phyloP scores from a whole-genome alignment of 2,329 filamentous ascomycete species.

The Calonectria multiphialidica region DNA sequence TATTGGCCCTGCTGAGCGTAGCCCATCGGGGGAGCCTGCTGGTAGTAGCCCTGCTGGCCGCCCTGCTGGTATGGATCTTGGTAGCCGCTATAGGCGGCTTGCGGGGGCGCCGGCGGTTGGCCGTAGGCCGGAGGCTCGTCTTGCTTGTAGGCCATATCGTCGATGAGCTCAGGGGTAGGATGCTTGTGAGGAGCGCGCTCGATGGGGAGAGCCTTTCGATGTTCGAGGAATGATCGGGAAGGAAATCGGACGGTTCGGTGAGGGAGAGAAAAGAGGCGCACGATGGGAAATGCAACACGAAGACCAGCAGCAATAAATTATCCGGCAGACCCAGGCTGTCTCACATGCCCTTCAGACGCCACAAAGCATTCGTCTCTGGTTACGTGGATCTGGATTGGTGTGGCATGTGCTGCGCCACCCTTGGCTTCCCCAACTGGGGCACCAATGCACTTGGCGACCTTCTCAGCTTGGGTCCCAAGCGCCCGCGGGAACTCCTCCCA shows the following conservation, averaged over 20 bases:
- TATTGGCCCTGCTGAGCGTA: slow-evolving; percentile 52
- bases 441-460: slow-evolving; percentile 29
- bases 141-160: slow-evolving; percentile 52
- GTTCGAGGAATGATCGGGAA: background rate
- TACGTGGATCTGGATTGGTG: slow-evolving; percentile 42
- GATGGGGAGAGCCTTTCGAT: slow-evolving; percentile 1
- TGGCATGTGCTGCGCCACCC: slow-evolving; percentile 48
- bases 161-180: slow-evolving; percentile 11
- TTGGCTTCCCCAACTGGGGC: slow-evolving; percentile 38
- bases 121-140: slow-evolving; percentile 65
- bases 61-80: slow-evolving; percentile 47
- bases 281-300: slow-evolving; percentile 5
- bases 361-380: slow-evolving; percentile 39
- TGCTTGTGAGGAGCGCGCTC: slow-evolving; percentile 4
- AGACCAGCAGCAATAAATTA: slow-evolving; percentile 25
- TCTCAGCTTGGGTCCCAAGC: background rate
- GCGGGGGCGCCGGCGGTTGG: slow-evolving; percentile 52
- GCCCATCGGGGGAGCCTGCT: slow-evolving; percentile 47
- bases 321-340: slow-evolving; percentile 37
- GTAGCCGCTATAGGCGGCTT: slow-evolving; percentile 59
- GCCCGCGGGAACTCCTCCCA: background rate
- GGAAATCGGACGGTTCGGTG: slow-evolving; percentile 17
- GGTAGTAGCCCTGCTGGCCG: slow-evolving; percentile 44
- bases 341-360: slow-evolving; percentile 42
- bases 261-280: slow-evolving; percentile 10